Evolutionary conservation across 225 moss, liverwort and hornwort genomes (phyloP), one percentile per base, ranked within the genome.

Genomic region (Pseudisothecium myosuroides): DNA sequence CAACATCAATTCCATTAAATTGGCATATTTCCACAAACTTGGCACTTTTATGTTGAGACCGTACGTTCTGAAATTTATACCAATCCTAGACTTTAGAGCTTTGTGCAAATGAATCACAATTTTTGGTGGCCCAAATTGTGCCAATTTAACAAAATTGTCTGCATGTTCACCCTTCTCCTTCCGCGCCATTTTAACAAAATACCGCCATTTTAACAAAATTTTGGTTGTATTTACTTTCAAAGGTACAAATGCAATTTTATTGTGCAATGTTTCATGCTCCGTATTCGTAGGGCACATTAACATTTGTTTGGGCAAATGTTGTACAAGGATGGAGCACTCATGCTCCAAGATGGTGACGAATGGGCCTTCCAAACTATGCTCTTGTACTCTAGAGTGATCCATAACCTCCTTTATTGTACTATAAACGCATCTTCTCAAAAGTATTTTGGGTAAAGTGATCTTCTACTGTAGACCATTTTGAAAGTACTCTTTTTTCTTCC

Each of bases 251-350:
- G 66, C 66, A 66, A 36, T 19, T 66, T 65, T 20, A 66, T 82
- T 63, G 32, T 69, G 12, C 22, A 54, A 34, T 15, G 15, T 23
- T 34, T 49, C 20, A 49, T n/a, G n/a, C n/a, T n/a, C n/a, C n/a
- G n/a, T 32, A 20, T 75, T 49, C 32, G 12, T 13, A 49, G 5
- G 20, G 21, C 27, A 49, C 6, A 32, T 76, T 49, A 21, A 21
- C 14, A 36, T 34, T 73, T 45, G 9, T 10, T 5, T 16, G 43
- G 71, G 41, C 5, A 41, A 14, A 26, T 43, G 23, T 27, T 16
- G 26, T 14, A 41, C 2, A 0, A 41, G 15, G 15, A 71, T 41
- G 0, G 0, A 71, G 41, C 43, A 17, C 1, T 28, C 17, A 10
- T 45, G 72, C 28, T 73, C 10, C 17, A 45, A 73, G 45, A 43